These are phyloP conservation scores for Colletotrichum noveboracense DNA, from an alignment of 2,329 filamentous ascomycete species.

Conservation along the genomic window DNA sequence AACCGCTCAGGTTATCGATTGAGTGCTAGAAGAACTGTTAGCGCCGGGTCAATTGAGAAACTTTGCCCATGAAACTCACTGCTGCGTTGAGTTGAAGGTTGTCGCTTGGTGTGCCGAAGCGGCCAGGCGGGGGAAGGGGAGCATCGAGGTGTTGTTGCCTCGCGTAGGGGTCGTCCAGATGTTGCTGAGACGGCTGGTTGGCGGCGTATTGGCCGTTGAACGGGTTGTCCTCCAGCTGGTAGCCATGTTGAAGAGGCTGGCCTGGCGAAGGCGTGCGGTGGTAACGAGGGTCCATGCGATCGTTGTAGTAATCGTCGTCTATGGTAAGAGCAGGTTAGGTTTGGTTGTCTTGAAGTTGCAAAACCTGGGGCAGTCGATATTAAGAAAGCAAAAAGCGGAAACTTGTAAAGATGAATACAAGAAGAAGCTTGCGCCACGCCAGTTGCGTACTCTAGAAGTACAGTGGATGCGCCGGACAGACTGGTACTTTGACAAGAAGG, in stretches of 20 bases:
- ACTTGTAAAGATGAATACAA: not conserved
- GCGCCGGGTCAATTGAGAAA: not conserved
- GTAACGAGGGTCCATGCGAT: slow-evolving; percentile 60
- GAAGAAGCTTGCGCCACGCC: slow-evolving; percentile 8
- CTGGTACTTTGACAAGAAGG: not conserved
- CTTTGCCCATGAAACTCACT: slow-evolving; percentile 55
- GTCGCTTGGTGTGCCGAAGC: slow-evolving; percentile 69
- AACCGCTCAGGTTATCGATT: slow-evolving; percentile 49
- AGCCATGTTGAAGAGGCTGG: slow-evolving; percentile 74
- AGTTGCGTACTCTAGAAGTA: slow-evolving; percentile 6
- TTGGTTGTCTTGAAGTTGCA: not conserved
- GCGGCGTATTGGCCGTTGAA: slow-evolving; percentile 48
- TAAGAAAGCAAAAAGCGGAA: slow-evolving; percentile 6
- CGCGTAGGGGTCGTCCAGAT: slow-evolving; percentile 74
- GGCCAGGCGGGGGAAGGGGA: slow-evolving; percentile 33
- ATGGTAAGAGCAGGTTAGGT: slow-evolving; percentile 25
- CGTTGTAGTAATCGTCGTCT: slow-evolving; percentile 68
- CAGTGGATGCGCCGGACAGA: not conserved
- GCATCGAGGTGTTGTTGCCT: slow-evolving; percentile 33
- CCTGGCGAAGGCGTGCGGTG: slow-evolving; percentile 78
- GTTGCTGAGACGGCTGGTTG: slow-evolving; percentile 44
- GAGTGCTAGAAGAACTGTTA: slow-evolving; percentile 48
- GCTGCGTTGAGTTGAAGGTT: slow-evolving; percentile 84
- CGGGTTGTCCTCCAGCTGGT: slow-evolving; percentile 82
- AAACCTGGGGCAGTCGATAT: not conserved